Conservation (phyloP, 2,329 filamentous ascomycete species). For the Botrytis pseudocinerea region DNA sequence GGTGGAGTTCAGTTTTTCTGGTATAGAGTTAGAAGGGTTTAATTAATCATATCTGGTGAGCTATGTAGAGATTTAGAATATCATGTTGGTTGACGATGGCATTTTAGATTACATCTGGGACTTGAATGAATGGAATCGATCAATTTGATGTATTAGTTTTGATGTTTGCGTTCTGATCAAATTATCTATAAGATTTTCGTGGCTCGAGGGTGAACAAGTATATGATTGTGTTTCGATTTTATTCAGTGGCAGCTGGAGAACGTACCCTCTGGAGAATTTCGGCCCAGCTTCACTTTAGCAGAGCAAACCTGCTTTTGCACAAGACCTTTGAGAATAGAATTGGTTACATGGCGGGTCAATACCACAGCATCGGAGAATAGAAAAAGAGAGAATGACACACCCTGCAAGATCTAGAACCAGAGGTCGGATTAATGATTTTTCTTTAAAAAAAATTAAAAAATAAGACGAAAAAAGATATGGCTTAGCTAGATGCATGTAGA, state of each 20-base stretch:
- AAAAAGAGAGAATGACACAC: background rate
- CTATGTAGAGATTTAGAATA: background rate
- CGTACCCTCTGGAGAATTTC: background rate
- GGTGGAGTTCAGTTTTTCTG: background rate
- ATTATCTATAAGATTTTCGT: background rate
- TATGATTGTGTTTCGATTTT: background rate
- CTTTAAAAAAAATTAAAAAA: too few species aligned
- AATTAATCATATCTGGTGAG: background rate
- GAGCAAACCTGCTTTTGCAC: background rate
- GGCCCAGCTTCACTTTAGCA: background rate
- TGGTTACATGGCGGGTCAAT: background rate
- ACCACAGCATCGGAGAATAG: background rate
- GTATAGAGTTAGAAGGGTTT: background rate
- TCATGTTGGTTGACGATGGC: background rate
- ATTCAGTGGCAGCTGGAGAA: background rate
- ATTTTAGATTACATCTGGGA: background rate
- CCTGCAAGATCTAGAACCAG: background rate
- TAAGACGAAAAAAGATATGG: background rate
- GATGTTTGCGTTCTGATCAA: background rate
- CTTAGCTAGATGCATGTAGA: background rate
- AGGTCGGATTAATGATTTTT: background rate
- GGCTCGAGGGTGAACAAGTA: background rate
- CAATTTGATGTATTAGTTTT: background rate
- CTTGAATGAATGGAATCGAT: background rate
- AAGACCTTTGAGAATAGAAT: background rate